Evolutionary conservation across 1,139 yeast genomes (phyloP), one percentile per base, ranked within the genome.

Genomic region (Candida tunisiensis): DNA sequence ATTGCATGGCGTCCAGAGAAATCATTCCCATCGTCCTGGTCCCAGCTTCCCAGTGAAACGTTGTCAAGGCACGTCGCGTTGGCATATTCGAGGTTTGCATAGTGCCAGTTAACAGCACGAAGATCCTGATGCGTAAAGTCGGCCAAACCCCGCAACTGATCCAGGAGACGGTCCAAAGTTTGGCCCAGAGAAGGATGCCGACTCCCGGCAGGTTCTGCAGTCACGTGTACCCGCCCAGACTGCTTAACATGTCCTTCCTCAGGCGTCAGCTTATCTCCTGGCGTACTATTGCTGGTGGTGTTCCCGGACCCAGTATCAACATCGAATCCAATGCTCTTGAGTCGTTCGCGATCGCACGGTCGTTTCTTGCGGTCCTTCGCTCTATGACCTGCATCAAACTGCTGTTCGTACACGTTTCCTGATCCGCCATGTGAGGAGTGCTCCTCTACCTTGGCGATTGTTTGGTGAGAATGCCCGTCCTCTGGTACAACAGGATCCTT

Each of bases 51-150:
- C 21, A 57, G 40, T 29, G 60, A 49, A 8, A 57, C 44, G 20
- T 47, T 40, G 27, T 53, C 49, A 14, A 55, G 38, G 15, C 44
- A 37, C 9, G 57, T 46, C 11, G 60, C 62, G 24, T 48, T 43
- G n/a, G 45, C 40, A 35, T 51, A 53, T 38, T 57, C 63, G 23
- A 57, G 42, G 31, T 56, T 57, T 6, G 62, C 60, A 27, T 47
- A 45, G 27, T 58, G 53, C 63, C 63, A 57, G 28, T 51, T 52
- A 20, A 57, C 36, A 3, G 57, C 39, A 5, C 52, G 42, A 20
- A 49, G 27, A 28, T 58, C 63, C 24, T 45, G 42, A 3, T 46
- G 47, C 5, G 47, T 40, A 16, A 57, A 37, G 13, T 52, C 45
- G 3, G 54, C 44, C 18, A 54, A 31, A 8, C 42, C 42, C 9